These are phyloP conservation scores for Paramecium pentaurelia DNA, from an alignment of 73 alveolate genomes.

Conservation along the genomic window DNA sequence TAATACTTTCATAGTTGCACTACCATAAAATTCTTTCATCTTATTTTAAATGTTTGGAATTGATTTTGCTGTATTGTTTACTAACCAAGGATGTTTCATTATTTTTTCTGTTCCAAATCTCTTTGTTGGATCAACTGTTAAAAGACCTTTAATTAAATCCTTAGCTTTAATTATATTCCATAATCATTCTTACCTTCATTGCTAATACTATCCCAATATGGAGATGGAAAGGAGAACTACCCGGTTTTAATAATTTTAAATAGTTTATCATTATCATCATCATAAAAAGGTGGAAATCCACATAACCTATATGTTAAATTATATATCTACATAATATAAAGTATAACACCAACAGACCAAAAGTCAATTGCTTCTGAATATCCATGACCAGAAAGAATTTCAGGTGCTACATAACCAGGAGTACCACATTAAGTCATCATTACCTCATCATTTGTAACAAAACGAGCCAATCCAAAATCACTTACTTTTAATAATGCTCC, in stretches of 20 bases:
- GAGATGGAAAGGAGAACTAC: conserved; percentile 52
- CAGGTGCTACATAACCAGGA: conserved; percentile 79
- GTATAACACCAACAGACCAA: conserved; percentile 72
- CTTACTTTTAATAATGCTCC: conserved; percentile 68
- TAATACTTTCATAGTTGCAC: conserved; percentile 31
- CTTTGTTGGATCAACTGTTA: conserved; percentile 75
- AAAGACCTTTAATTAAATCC: conserved; percentile 73
- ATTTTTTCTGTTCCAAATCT: conserved; percentile 68
- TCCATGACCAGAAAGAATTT: conserved; percentile 66
- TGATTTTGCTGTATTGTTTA: conserved; percentile 77
- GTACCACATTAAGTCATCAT: conserved; percentile 71
- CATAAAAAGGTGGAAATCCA: conserved; percentile 71
- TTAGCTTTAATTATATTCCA: conserved; percentile 66
- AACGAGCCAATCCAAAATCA: conserved; percentile 78
- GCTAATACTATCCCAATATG: conserved; percentile 54
- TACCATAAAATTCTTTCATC: conserved; percentile 75
- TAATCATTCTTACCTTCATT: conserved; percentile 22
- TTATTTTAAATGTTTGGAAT: conserved; percentile 80
- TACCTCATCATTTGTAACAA: conserved; percentile 44
- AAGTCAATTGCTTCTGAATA: conserved; percentile 67
- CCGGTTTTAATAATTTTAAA: conserved; percentile 20
- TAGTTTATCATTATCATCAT: conserved; percentile 62
- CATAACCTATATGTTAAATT: conserved; percentile 45
- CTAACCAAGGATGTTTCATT: conserved; percentile 80
- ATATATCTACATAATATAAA: conserved; percentile 58